These are phyloP conservation scores for Euphorbia pulcherrima DNA, from an alignment of 345 rosid species.

Conservation along the genomic window DNA sequence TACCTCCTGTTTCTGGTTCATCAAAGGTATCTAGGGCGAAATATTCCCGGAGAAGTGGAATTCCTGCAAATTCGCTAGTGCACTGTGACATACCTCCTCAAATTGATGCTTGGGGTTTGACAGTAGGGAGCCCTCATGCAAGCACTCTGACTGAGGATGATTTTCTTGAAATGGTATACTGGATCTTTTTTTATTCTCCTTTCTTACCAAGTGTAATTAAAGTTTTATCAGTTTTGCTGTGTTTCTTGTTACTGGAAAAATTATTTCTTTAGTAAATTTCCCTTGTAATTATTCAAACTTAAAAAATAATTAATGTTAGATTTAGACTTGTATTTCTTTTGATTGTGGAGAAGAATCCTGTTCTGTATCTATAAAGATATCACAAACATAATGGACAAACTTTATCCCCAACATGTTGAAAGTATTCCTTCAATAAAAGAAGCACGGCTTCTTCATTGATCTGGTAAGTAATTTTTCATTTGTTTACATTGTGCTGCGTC, in stretches of 20 bases:
- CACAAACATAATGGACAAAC: not conserved
- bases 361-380: not conserved
- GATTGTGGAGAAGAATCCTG: not conserved
- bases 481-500: not conserved
- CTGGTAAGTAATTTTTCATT: no score
- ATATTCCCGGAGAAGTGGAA: conserved; percentile 25
- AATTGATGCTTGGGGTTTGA: conserved; percentile 66
- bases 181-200: conserved; percentile 21
- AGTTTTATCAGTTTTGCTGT: not conserved
- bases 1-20: conserved; percentile 33
- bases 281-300: conserved; percentile 1
- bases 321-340: not conserved
- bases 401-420: no score
- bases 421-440: not conserved
- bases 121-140: conserved; percentile 75
- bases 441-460: not conserved
- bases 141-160: conserved; percentile 80
- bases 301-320: not conserved
- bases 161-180: conserved; percentile 84
- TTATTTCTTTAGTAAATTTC: conserved; percentile 14
- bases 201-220: conserved; percentile 16
- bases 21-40: conserved; percentile 38
- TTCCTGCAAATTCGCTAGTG: conserved; percentile 28
- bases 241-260: conserved; percentile 12
- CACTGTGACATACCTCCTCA: conserved; percentile 42